Conservation (phyloP, 129 eudicot species). For the Sambucus nigra region DNA sequence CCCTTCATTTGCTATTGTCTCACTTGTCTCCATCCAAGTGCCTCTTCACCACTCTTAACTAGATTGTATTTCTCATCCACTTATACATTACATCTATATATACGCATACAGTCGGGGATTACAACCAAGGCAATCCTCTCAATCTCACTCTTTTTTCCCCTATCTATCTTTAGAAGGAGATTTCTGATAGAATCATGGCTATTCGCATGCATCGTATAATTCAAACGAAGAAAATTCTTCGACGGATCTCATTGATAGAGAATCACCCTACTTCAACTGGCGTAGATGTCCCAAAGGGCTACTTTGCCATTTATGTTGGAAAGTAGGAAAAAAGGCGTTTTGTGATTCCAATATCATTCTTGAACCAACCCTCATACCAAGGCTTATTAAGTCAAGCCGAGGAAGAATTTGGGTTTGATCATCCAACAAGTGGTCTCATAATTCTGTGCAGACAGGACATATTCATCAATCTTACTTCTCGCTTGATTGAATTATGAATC, state of each 20-base stretch:
- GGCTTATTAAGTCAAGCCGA: slow-evolving; percentile 27
- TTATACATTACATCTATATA: not conserved
- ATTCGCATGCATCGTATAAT: slow-evolving; percentile 10
- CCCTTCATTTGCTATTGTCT: slow-evolving; percentile 9
- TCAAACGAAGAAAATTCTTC: slow-evolving; percentile 1
- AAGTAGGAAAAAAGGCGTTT: slow-evolving; percentile 21
- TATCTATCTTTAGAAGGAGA: not conserved
- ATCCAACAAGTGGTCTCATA: slow-evolving; percentile 22
- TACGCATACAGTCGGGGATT: not conserved
- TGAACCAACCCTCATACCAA: slow-evolving; percentile 31
- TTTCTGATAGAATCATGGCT: slow-evolving; percentile 8
- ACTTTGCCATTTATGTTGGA: slow-evolving; percentile 28
- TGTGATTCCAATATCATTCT: slow-evolving; percentile 28
- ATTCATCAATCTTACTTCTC: slow-evolving; percentile 7
- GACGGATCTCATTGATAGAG: not conserved
- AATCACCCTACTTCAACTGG: not conserved
- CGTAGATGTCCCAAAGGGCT: slow-evolving; percentile 26
- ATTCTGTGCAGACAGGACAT: slow-evolving; percentile 7
- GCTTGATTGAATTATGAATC: no score
- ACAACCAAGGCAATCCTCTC: not conserved
- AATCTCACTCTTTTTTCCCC: not conserved
- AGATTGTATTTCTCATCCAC: not conserved
- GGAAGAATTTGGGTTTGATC: slow-evolving; percentile 32
- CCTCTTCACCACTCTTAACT: slow-evolving; percentile 1
- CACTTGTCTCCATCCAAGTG: not conserved